These are phyloP conservation scores for Carallia pectinifolia DNA, from an alignment of 345 rosid genomes.

Conservation along the genomic window DNA sequence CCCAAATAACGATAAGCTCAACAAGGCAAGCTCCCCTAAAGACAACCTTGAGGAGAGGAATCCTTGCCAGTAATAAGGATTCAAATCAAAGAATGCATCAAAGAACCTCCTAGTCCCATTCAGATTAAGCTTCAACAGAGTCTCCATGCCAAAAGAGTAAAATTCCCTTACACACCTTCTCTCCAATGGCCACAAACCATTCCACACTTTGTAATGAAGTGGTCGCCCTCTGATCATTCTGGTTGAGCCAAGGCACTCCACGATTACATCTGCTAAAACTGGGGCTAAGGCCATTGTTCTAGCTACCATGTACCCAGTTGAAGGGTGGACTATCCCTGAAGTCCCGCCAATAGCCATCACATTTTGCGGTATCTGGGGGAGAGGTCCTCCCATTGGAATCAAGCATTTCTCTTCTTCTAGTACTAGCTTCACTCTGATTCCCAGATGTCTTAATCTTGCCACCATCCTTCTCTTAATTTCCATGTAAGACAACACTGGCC, in stretches of 20 bases:
- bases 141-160: conserved; percentile 66
- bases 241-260: conserved; percentile 61
- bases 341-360: conserved; percentile 66
- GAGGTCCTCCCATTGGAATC: conserved; percentile 82
- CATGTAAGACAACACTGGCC: conserved; percentile 50
- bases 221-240: conserved; percentile 64
- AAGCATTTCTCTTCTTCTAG: conserved; percentile 65
- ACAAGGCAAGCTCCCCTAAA: conserved; percentile 35
- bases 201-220: conserved; percentile 53
- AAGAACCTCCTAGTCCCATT: conserved; percentile 52
- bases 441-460: conserved; percentile 63
- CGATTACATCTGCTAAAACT: conserved; percentile 44
- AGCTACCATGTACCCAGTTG: conserved; percentile 68
- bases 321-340: conserved; percentile 68
- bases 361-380: conserved; percentile 56
- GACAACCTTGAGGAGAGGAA: conserved; percentile 62
- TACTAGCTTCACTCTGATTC: conserved; percentile 51
- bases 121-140: conserved; percentile 56
- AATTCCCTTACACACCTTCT: conserved; percentile 43
- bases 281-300: conserved; percentile 51
- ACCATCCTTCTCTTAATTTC: conserved; percentile 64
- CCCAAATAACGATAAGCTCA: conserved; percentile 45
- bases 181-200: conserved; percentile 55
- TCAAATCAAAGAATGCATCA: conserved; percentile 58
- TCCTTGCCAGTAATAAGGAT: conserved; percentile 64